Conservation (phyloP, 2,329 filamentous ascomycete species). For the Verticillium longisporum region DNA sequence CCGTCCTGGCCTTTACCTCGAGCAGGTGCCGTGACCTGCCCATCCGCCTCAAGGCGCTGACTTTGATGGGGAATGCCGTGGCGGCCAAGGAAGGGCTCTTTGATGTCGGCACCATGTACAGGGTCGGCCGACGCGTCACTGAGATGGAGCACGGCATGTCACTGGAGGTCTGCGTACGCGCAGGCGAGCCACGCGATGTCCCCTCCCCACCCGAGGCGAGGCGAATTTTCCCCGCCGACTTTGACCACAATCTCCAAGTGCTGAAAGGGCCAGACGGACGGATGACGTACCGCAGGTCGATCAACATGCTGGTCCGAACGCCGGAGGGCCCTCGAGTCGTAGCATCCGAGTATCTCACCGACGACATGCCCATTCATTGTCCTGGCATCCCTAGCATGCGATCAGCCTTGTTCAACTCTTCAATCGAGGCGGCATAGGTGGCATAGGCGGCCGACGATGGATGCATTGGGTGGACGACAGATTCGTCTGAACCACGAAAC, state of each 20-base stretch:
- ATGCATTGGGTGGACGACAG: too few species aligned
- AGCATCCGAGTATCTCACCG: conserved; percentile 4
- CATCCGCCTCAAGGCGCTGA: conserved; percentile 28
- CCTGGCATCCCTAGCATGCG: not conserved
- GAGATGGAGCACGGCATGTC: conserved; percentile 5
- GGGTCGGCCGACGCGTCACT: conserved; percentile 3
- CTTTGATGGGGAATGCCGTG: conserved; percentile 13
- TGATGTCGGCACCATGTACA: conserved; percentile 2
- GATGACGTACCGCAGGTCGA: conserved; percentile 3
- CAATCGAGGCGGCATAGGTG: too few species aligned
- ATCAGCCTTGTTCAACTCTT: not conserved
- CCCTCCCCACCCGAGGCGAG: conserved; percentile 2
- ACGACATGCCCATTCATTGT: conserved; percentile 1
- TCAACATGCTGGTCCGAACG: not conserved
- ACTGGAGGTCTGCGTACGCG: not conserved
- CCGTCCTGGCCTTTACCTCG: conserved; percentile 30
- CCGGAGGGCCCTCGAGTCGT: not conserved
- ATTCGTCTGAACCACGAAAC: too few species aligned
- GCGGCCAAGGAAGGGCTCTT: conserved; percentile 12
- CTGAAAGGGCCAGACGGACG: not conserved
- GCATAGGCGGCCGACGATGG: too few species aligned
- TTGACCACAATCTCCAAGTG: conserved; percentile 3
- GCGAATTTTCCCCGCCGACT: conserved; percentile 1
- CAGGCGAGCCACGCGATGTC: not conserved
- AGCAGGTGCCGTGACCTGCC: conserved; percentile 31